phyloP scores from a whole-genome alignment of 805 yeast species.

The Barnettozyma pratensis region DNA sequence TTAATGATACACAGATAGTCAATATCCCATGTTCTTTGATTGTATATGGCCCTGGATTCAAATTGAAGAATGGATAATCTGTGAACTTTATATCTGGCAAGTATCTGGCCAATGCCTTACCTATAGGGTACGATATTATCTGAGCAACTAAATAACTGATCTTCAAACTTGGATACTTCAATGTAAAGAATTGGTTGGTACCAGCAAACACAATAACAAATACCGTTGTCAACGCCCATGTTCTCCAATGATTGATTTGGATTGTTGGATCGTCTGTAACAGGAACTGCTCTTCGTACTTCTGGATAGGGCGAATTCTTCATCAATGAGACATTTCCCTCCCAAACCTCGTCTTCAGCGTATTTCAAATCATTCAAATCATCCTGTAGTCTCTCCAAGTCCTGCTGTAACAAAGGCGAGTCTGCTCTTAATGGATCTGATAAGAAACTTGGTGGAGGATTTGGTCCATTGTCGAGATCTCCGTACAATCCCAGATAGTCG shows the following conservation, averaged over 20 bases:
- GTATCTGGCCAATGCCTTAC: conserved; percentile 38
- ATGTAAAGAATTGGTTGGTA: conserved; percentile 49
- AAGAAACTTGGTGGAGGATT: neutral
- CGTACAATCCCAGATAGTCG: no score
- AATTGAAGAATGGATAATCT: conserved; percentile 26
- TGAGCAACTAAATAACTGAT: conserved; percentile 53
- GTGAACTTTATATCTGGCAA: conserved; percentile 35
- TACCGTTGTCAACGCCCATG: conserved; percentile 46
- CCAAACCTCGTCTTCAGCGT: conserved; percentile 6
- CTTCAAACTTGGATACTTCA: conserved; percentile 46
- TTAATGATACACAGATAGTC: conserved; percentile 41
- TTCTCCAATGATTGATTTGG: conserved; percentile 48
- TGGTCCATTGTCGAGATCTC: neutral
- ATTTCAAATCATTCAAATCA: conserved; percentile 9
- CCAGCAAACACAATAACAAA: conserved; percentile 52
- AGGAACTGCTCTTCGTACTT: conserved; percentile 56
- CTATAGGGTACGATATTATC: conserved; percentile 56
- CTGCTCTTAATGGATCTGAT: conserved; percentile 1
- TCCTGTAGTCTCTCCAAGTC: conserved; percentile 1
- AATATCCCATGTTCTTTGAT: conserved; percentile 48
- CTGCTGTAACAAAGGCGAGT: conserved; percentile 2
- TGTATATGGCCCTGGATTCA: conserved; percentile 51
- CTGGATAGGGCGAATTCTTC: conserved; percentile 54
- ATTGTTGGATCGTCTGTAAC: conserved; percentile 45
- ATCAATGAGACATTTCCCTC: conserved; percentile 24